Conservation (phyloP, 2,329 filamentous ascomycete species). For the Penicillium hesseltinei region DNA sequence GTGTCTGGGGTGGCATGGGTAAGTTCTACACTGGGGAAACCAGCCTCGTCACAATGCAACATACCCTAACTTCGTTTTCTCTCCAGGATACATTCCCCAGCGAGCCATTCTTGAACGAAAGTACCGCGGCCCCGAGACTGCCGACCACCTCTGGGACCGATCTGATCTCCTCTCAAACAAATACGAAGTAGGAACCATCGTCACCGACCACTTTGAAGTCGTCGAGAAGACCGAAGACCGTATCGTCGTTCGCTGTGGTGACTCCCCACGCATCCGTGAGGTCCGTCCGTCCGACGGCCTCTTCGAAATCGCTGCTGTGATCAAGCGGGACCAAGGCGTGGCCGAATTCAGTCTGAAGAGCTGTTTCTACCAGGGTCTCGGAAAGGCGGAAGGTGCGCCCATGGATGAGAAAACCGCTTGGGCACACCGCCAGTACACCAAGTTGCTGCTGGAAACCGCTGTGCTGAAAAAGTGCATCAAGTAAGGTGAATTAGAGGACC, state of each 20-base stretch:
- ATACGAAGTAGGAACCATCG: slow-evolving; percentile 62
- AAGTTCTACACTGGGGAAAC: slow-evolving; percentile 22
- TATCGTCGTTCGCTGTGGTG: slow-evolving; percentile 65
- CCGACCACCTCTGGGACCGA: slow-evolving; percentile 60
- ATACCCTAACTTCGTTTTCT: neutral
- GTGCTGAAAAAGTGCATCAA: slow-evolving; percentile 30
- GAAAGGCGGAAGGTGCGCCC: slow-evolving; percentile 43
- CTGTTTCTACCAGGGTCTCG: slow-evolving; percentile 57
- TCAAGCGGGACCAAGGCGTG: slow-evolving; percentile 59
- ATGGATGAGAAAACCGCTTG: slow-evolving; percentile 51
- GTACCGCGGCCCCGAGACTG: slow-evolving; percentile 56
- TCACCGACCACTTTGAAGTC: slow-evolving; percentile 72
- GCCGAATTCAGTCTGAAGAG: slow-evolving; percentile 67
- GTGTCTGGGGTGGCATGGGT: slow-evolving; percentile 67
- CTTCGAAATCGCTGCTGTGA: slow-evolving; percentile 61
- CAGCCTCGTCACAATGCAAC: neutral
- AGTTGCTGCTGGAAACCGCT: slow-evolving; percentile 57
- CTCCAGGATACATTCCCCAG: slow-evolving; percentile 50
- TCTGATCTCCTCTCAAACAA: slow-evolving; percentile 54
- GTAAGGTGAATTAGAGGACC: neutral
- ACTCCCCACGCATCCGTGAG: slow-evolving; percentile 58
- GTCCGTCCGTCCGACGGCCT: slow-evolving; percentile 63
- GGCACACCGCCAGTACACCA: slow-evolving; percentile 56
- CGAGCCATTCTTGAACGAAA: slow-evolving; percentile 59
- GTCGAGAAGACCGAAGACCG: slow-evolving; percentile 60